A percentile compares a stretch with the other conserved stretches of the same genome.
These are phyloP conservation scores for Dichotomopilus funicola DNA, from an alignment of 2,329 filamentous ascomycete genomes.

Conservation along the genomic window DNA sequence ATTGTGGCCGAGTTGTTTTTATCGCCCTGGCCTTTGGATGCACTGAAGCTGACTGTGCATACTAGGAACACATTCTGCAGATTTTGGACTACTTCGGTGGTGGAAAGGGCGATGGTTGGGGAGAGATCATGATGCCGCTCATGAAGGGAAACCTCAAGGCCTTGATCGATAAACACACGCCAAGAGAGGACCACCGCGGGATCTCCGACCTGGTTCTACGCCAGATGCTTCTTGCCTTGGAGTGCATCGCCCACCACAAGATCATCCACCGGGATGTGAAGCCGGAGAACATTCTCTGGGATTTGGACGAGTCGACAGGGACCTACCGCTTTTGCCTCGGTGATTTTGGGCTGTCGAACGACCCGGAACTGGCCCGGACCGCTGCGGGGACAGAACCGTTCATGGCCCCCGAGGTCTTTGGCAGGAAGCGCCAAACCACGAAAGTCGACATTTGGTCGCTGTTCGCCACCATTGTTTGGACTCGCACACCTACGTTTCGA, in stretches of 20 bases:
- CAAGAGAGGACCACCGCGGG: background rate
- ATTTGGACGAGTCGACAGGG: conserved; percentile 6
- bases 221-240: conserved; percentile 24
- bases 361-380: conserved; percentile 20
- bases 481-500: conserved; percentile 21
- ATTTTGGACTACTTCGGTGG: conserved; percentile 20
- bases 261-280: conserved; percentile 26
- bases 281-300: conserved; percentile 25
- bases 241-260: conserved; percentile 18
- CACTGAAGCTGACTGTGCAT: background rate
- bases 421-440: conserved; percentile 17
- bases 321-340: conserved; percentile 22
- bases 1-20: background rate
- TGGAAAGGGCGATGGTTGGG: conserved; percentile 15
- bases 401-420: conserved; percentile 27
- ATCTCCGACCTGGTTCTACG: conserved; percentile 18
- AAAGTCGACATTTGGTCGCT: conserved; percentile 30
- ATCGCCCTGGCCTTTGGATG: background rate
- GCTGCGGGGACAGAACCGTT: conserved; percentile 25
- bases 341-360: conserved; percentile 25
- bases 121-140: conserved; percentile 24
- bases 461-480: conserved; percentile 28
- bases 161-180: conserved; percentile 8
- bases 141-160: conserved; percentile 21
- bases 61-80: conserved; percentile 22